Base-by-base conservation (phyloP, 192 early-diverging fungal genomes). In the Powellomyces hirtus region DNA sequence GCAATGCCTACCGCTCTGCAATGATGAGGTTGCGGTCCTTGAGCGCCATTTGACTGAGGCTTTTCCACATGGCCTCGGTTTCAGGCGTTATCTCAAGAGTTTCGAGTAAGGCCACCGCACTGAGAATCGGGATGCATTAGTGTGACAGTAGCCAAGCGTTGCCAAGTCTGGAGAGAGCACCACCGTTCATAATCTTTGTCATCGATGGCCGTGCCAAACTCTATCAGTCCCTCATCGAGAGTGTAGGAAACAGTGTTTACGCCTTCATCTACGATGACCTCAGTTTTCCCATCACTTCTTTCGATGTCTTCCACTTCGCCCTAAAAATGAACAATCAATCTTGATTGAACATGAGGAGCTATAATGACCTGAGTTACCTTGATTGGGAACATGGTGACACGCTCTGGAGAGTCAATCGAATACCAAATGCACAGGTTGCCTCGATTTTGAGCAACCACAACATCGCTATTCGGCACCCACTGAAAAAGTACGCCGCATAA, bases 51-150 rank as follows among this genome's bases (percentile, higher is more conserved):
- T 66, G 36, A 50, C 79, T 77, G 10, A 88, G 67, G 10, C 77
- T 77, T 70, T 85, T 84, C 86, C 86, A 88, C 86, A 88, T 88
- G 10, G 85, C 86, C 63, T 85, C 81, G 1, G 84, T 87, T 62
- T 88, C 86, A 1, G 81, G 71, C 14, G 84, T 87, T 58, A 83
- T 73, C 56, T 86, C 85, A 7, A 88, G 70, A 20, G 82, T 82
- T 65, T 88, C 86, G 33, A 88, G 74, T 34, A 88, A 60, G n/a
- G 75, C 62, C n/a, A 88, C 77, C 11, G 86, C 86, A 24, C 85
- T 42, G 40, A 42, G n/a, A 42, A 10, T n/a, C n/a, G n/a, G n/a
- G n/a, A n/a, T n/a, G n/a, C n/a, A n/a, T 86, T 38, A 62, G 29
- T 56, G 20, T 13, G 26, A 56, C 70, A 68, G 31, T 14, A 64